A percentile compares a stretch with the other conserved stretches of the same genome.
Evolutionary conservation across 179 eudicot genomes (phyloP).

Genomic region (Silene vulgaris): DNA sequence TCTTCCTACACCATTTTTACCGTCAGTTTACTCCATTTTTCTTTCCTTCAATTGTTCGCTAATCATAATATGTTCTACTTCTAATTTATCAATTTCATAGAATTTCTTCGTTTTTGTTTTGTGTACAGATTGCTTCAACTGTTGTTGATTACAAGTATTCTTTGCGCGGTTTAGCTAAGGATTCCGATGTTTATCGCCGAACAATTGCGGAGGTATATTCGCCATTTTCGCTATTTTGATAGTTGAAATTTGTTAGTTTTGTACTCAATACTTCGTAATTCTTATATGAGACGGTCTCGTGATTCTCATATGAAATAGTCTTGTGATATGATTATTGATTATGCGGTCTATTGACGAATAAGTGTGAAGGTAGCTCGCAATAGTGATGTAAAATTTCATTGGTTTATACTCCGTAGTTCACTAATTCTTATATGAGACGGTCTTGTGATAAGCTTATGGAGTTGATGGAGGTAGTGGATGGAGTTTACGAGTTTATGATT

Average conservation of each 20-base stretch:
- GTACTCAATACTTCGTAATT: not conserved
- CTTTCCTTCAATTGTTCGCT: not conserved
- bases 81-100: not conserved
- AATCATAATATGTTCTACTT: not conserved
- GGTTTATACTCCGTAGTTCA: too few species aligned
- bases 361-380: too few species aligned
- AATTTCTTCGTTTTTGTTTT: not conserved
- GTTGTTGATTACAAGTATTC: constrained; percentile 73
- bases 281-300: too few species aligned
- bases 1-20: constrained; percentile 71
- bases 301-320: too few species aligned
- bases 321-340: too few species aligned
- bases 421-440: too few species aligned
- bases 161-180: constrained; percentile 41
- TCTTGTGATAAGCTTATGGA: too few species aligned
- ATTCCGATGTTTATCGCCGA: constrained; percentile 48
- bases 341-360: too few species aligned
- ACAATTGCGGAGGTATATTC: constrained; percentile 52
- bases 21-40: constrained; percentile 29
- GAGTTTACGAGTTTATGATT: too few species aligned
- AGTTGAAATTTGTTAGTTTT: not conserved
- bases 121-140: constrained; percentile 54
- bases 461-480: too few species aligned
- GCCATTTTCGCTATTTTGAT: constrained; percentile 10
- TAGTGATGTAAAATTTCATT: too few species aligned